Evolutionary conservation across 2,329 filamentous ascomycete species (phyloP), one percentile per base, ranked within the genome.

Genomic region (Aureobasidium sp.): DNA sequence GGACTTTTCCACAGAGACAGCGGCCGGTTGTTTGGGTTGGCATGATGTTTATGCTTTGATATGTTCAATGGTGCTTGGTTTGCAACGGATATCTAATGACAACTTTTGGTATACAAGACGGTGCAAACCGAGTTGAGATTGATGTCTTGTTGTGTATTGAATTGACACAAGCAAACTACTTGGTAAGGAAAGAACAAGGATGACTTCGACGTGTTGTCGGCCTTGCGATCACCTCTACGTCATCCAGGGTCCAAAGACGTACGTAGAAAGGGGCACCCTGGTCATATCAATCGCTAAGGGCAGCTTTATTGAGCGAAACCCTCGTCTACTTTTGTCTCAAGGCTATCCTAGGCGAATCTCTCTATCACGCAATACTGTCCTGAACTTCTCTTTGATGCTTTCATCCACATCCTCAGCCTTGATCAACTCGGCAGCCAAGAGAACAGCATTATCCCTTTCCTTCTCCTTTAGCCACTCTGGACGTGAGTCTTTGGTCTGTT

Each of bases 351-450:
- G 10, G 4, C 32, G 39, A 16, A 61, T 55, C 10, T 49, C 59
- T 21, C 50, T 61, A 27, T 61, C 50, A 15, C 32, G 29, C 39
- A 61, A 50, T 10, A 32, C 21, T 4, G 36, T 21, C 6, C 45
- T 47, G 11, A 65, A 61, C 25, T 41, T 62, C 16, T 62, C 63
- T 39, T 53, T 65, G 5, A 65, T 58, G 27, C 55, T 62, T 36
- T 72, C 69, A 11, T 76, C 69, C 7, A 72, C 65, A 50, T 69
- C 71, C 67, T 75, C 68, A 32, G 74, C 66, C 44, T 73, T 67
- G 13, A 76, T 55, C 54, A 76, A 44, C 63, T 81, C 76, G 64
- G 67, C 67, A 21, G 70, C 30, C 53, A 75, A 75, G 5, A 65
- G 47, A 2, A 66, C 57, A 2, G 67, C 63, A 15, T 61, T 68